Percentiles rank a stretch among this genome's conserved stretches.
phyloP scores from a whole-genome alignment of 2,329 filamentous ascomycete species.

The Xylariales sp. region DNA sequence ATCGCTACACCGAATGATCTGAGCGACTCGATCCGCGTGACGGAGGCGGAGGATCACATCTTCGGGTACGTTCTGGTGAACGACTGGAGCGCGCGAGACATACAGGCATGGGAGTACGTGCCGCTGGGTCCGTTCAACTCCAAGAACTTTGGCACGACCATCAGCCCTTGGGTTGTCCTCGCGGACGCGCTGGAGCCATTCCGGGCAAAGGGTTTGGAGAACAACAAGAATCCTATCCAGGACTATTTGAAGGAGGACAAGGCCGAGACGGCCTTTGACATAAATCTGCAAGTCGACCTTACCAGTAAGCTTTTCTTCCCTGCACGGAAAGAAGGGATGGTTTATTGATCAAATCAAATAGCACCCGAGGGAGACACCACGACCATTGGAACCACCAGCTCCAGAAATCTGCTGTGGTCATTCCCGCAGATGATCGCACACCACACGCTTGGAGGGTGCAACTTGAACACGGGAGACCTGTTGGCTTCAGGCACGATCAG shows the following conservation, averaged over 20 bases:
- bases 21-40: constrained; percentile 59
- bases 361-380: constrained; percentile 45
- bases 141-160: constrained; percentile 78
- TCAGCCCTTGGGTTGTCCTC: constrained; percentile 76
- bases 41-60: constrained; percentile 63
- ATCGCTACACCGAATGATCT: constrained; percentile 61
- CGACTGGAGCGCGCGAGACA: constrained; percentile 81
- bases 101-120: constrained; percentile 81
- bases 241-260: constrained; percentile 54
- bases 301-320: constrained; percentile 37
- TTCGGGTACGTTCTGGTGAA: constrained; percentile 83
- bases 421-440: constrained; percentile 82
- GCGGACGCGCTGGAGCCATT: constrained; percentile 67
- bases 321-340: constrained; percentile 5
- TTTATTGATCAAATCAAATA: constrained; percentile 11
- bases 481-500: constrained; percentile 75
- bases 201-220: constrained; percentile 25
- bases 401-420: constrained; percentile 70
- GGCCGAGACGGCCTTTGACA: constrained; percentile 59
- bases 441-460: constrained; percentile 72
- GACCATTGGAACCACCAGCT: constrained; percentile 56
- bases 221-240: constrained; percentile 29
- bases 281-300: constrained; percentile 63
- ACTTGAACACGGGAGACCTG: constrained; percentile 68
- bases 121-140: constrained; percentile 78